These are phyloP conservation scores for Suillus tomentosus DNA, from an alignment of 768 basidiomycete genomes.

Conservation along the genomic window DNA sequence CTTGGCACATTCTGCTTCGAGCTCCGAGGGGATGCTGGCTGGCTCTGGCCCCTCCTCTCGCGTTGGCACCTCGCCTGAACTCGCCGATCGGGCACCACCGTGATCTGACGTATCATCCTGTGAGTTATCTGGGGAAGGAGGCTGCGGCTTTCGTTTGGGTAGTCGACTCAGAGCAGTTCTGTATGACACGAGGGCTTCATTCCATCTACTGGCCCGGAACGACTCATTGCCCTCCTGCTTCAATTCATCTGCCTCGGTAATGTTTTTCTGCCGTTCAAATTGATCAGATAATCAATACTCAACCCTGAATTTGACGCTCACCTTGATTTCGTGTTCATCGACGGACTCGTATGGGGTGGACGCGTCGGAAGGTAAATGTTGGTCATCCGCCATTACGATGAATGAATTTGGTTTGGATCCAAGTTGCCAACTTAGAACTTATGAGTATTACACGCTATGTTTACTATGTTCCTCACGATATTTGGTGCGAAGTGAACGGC, in stretches of 20 bases:
- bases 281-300: constrained; percentile 4
- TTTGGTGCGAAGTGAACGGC: background rate
- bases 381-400: constrained; percentile 6
- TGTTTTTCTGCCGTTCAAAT: constrained; percentile 37
- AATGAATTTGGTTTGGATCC: background rate
- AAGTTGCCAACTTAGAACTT: background rate
- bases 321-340: constrained; percentile 2
- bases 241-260: constrained; percentile 56
- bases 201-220: constrained; percentile 68
- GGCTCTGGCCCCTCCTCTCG: constrained; percentile 14
- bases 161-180: constrained; percentile 65
- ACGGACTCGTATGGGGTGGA: background rate
- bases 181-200: constrained; percentile 72
- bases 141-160: constrained; percentile 47
- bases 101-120: constrained; percentile 17
- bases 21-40: constrained; percentile 29
- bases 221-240: constrained; percentile 77
- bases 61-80: constrained; percentile 19
- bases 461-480: background rate
- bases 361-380: constrained; percentile 3
- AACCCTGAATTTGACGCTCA: background rate
- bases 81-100: background rate
- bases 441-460: background rate
- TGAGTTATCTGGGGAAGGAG: constrained; percentile 22
- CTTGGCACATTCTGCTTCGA: constrained; percentile 53